phyloP scores from a whole-genome alignment of 1,284 basidiomycete species.

The Peniophora sp. region DNA sequence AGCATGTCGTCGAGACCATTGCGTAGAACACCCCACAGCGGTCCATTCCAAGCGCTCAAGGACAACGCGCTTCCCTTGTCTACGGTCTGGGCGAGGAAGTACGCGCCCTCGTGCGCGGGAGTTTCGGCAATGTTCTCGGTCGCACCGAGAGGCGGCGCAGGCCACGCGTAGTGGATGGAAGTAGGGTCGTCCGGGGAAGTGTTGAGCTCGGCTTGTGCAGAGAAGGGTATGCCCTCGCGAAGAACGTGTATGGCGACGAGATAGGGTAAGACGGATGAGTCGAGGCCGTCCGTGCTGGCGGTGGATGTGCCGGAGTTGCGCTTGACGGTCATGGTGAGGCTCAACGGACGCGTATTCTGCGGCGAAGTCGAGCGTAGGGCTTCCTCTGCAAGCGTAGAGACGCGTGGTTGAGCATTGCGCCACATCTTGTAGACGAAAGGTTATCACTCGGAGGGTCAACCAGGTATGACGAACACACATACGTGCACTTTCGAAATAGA shows the following conservation, averaged over 20 bases:
- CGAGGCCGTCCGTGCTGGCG: conserved; percentile 4
- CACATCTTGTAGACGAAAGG: conserved; percentile 3
- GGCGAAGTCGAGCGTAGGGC: neutral
- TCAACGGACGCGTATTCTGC: neutral
- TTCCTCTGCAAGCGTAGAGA: neutral
- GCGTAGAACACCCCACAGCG: conserved; percentile 5
- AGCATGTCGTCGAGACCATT: conserved; percentile 9
- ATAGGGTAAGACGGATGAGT: conserved; percentile 2
- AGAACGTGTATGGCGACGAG: conserved; percentile 3
- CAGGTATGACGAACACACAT: conserved; percentile 2
- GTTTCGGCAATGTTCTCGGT: neutral
- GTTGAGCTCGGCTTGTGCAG: neutral
- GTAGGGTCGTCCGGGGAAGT: conserved; percentile 3
- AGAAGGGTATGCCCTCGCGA: neutral
- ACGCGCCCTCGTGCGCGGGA: conserved; percentile 5
- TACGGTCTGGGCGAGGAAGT: conserved; percentile 2
- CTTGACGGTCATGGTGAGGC: conserved; percentile 2
- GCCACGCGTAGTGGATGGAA: conserved; percentile 6
- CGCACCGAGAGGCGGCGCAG: conserved; percentile 1
- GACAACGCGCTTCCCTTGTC: conserved; percentile 3
- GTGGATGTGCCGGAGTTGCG: neutral
- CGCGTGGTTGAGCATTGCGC: conserved; percentile 6
- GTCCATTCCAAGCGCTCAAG: conserved; percentile 5
- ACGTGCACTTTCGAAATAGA: conserved; percentile 5
- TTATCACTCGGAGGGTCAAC: neutral